Evolutionary conservation across 805 yeast species (phyloP), one percentile per base, ranked within the genome.

Genomic region (Zygoascus biomembranicola): DNA sequence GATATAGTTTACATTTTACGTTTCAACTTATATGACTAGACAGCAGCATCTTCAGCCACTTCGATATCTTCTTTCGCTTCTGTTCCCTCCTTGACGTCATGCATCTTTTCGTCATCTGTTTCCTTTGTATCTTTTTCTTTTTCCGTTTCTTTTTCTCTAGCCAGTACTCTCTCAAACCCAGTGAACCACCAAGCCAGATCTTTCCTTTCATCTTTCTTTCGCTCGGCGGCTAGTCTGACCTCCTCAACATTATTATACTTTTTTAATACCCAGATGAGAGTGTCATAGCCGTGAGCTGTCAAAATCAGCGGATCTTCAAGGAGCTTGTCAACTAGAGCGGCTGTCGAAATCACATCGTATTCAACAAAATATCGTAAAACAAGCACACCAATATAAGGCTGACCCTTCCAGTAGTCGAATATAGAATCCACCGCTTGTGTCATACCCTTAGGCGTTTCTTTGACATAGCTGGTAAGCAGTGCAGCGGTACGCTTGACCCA

Each of bases 351-450:
- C 20, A 83, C 65, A 2, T 72, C 76, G 50, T 72, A 72, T 26
- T 73, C 70, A 52, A 74, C 72, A 55, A 85, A 70, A 51, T 77
- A 74, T 57, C 79, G 82, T 43, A 80, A 65, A 10, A 85, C 77
- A 54, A 84, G 69, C 53, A 73, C 79, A 0, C 87, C 94, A 51
- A 80, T 79, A 62, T 82, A 78, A 0, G 86, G 84, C 54, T 82
- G 81, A 47, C 73, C 71, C 54, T 76, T 75, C 94, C 95, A 86
- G 62, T 77, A 80, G 47, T 78, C 70, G 41, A 86, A 62, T 1
- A 84, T 79, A 1, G 84, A 76, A 26, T 75, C 78, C 44, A 85
- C 75, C 10, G 80, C 73, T 19, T 46, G 49, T 5, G 61, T 62
- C 13, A 58, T 58, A 31, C 66, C 69, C 3, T 62, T 62, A 18